Base-by-base conservation (phyloP, 164 flowering plant genomes). In the Dillenia turbinata region DNA sequence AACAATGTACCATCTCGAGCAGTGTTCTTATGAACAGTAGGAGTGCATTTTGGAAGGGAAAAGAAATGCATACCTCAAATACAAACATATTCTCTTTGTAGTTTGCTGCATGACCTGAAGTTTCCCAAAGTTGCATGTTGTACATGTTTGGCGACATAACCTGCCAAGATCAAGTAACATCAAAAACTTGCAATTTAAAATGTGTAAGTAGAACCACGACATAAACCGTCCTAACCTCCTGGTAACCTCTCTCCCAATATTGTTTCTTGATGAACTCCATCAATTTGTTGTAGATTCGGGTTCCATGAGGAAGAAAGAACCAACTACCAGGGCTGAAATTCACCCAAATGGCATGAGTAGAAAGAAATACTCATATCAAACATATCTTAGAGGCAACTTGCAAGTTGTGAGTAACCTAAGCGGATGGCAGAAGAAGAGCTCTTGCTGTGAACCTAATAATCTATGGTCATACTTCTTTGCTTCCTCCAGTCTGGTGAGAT, bases 81-180 rank as follows among this genome's bases (percentile, higher is more conserved):
- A 85, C 80, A 82, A 95, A 95, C 99, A 94, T 94, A 70, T 91
- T 91, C 67, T 94, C 97, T 77, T 82, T 91, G 81, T 94, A 89
- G 58, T 91, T 92, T 61, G 87, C 91, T 66, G 99, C 99, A 77
- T 95, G 99, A 44, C 99, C 99, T 69, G 97, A 95, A 49, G 86
- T 87, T 66, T 90, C 96, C 99, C 99, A 92, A 13, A 95, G 88
- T 78, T 90, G 89, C 97, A 95, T 95, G 66, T 95, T 95, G 64
- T 79, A 95, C 71, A 95, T 88, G 66, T 92, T 95, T 54, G 99
- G 99, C 48, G 91, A 71, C 54, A 84, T 48, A 64, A 95, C 99
- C 99, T 92, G 81, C 61, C 62, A 68, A 62, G 59, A n/a, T 15
- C 7, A 60, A 49, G 11, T n/a, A 71, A 60, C 33, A 54, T 71